These are phyloP conservation scores for Botryotinia convoluta DNA, from an alignment of 2,329 filamentous ascomycete genomes.

Conservation along the genomic window DNA sequence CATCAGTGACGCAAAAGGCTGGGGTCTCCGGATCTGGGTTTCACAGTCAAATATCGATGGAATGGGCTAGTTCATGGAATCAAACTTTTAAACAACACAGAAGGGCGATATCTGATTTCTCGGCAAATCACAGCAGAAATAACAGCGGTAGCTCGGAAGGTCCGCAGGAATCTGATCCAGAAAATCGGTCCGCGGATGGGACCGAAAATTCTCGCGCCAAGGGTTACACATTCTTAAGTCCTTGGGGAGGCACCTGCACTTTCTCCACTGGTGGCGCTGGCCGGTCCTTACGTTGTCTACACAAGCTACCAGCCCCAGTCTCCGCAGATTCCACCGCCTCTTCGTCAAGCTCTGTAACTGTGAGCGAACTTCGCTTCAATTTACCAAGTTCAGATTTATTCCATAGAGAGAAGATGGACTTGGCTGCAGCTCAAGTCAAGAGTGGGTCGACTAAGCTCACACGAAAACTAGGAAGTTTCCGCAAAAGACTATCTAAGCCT, in stretches of 20 bases:
- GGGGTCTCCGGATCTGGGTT: conserved; percentile 39
- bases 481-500: conserved; percentile 17
- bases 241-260: conserved; percentile 84
- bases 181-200: conserved; percentile 15
- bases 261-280: conserved; percentile 78
- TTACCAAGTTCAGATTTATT: conserved; percentile 61
- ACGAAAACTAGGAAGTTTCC: conserved; percentile 25
- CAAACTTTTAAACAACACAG: conserved; percentile 31
- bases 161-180: conserved; percentile 12
- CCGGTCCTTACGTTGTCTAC: conserved; percentile 70
- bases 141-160: conserved; percentile 25
- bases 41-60: conserved; percentile 56
- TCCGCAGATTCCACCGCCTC: conserved; percentile 23
- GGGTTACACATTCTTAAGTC: conserved; percentile 77
- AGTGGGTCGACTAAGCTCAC: conserved; percentile 12
- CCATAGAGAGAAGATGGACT: conserved; percentile 21
- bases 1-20: conserved; percentile 9
- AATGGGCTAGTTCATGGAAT: conserved; percentile 35
- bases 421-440: conserved; percentile 14
- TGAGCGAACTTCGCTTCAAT: conserved; percentile 90
- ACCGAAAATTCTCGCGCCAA: conserved; percentile 33
- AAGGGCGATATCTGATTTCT: conserved; percentile 31
- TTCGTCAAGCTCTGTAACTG: conserved; percentile 34
- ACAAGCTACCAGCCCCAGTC: conserved; percentile 56
- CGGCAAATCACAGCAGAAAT: conserved; percentile 23